Evolutionary conservation across 2,329 filamentous ascomycete species (phyloP).

Genomic region (Penicillium corylophilum): DNA sequence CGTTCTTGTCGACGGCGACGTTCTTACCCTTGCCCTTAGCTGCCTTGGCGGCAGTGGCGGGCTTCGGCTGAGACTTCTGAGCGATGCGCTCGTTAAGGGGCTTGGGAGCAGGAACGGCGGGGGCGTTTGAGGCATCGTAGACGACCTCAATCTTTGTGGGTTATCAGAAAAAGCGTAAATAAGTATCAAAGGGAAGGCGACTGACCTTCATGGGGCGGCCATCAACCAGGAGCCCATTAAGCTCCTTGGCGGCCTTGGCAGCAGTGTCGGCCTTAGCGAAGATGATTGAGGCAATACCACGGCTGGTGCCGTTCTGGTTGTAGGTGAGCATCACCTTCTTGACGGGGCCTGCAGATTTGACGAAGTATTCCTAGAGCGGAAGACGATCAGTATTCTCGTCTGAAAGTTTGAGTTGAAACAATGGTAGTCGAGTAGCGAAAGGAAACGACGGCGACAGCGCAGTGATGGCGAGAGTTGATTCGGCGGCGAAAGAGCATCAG

Average conservation of each 20-base stretch:
- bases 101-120: constrained; percentile 67
- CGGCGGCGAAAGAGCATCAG: constrained; percentile 49
- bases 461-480: constrained; percentile 25
- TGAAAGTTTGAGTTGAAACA: constrained; percentile 23
- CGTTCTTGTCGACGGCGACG: constrained; percentile 4
- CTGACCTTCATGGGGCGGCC: constrained; percentile 83
- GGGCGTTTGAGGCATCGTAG: constrained; percentile 71
- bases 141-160: constrained; percentile 77
- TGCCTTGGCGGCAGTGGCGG: constrained; percentile 72
- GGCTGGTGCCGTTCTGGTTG: constrained; percentile 86
- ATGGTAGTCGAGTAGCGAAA: constrained; percentile 25
- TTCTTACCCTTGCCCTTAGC: constrained; percentile 30
- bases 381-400: constrained; percentile 47
- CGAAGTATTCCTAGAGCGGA: constrained; percentile 87
- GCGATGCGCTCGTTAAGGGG: constrained; percentile 79
- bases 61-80: constrained; percentile 76
- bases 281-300: constrained; percentile 85
- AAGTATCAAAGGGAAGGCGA: neutral
- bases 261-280: constrained; percentile 81
- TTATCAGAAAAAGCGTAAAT: constrained; percentile 2
- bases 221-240: constrained; percentile 90
- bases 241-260: constrained; percentile 74
- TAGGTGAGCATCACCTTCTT: constrained; percentile 91
- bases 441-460: constrained; percentile 27
- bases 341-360: constrained; percentile 80